A percentile compares a stretch with the other conserved stretches of the same genome.
Conservation (phyloP, 78 protist genomes). For the Emiliania huxleyi region DNA sequence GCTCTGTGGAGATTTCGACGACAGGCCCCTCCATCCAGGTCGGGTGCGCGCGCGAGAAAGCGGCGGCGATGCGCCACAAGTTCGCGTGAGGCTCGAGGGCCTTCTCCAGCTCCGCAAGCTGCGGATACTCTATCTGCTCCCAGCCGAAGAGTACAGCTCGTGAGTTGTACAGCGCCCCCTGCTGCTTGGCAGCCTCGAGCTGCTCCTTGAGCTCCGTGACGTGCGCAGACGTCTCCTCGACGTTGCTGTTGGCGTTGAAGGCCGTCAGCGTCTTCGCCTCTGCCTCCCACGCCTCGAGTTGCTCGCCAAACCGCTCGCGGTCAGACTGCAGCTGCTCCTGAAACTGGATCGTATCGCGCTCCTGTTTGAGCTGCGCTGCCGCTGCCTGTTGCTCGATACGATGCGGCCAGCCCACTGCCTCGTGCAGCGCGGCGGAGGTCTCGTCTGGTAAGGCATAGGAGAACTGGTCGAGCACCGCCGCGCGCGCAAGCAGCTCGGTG, state of each 20-base stretch:
- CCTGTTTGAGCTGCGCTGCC: conserved; percentile 9
- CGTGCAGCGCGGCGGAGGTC: neutral
- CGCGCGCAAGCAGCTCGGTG: neutral
- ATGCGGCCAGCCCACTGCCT: neutral
- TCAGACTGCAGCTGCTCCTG: conserved; percentile 13
- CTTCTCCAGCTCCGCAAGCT: neutral
- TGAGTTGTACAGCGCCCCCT: conserved; percentile 29
- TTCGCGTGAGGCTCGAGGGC: conserved; percentile 62
- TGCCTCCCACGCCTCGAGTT: conserved; percentile 19
- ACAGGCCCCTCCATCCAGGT: conserved; percentile 36
- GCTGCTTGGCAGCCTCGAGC: conserved; percentile 25
- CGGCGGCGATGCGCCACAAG: conserved; percentile 61
- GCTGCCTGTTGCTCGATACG: neutral
- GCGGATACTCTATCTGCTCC: conserved; percentile 43
- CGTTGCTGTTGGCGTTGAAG: neutral
- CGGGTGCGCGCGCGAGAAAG: neutral
- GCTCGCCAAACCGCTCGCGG: conserved; percentile 34
- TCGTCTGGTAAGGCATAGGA: neutral
- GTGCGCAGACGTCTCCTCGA: conserved; percentile 36
- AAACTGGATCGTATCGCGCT: conserved; percentile 17
- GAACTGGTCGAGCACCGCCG: neutral
- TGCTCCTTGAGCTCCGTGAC: conserved; percentile 15
- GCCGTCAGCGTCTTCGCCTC: neutral
- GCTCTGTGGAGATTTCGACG: conserved; percentile 24
- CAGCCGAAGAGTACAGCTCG: conserved; percentile 48